Evolutionary conservation across 176 grass and related monocot species (phyloP).

Genomic region (Aegilops tauschii): DNA sequence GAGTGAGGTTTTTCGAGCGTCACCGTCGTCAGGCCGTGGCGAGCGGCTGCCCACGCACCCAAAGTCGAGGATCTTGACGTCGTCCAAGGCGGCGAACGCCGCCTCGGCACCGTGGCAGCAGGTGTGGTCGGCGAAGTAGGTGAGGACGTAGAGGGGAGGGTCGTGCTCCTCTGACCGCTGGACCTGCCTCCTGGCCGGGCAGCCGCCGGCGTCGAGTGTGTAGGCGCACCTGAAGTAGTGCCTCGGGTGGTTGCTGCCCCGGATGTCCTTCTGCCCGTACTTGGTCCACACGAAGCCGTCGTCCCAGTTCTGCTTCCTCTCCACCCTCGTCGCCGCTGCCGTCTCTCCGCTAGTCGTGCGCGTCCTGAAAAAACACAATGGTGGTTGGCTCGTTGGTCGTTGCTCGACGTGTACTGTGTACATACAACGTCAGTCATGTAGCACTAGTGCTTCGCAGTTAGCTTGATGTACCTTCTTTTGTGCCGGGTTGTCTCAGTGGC

Average conservation of each 20-base stretch:
- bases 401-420: too few species aligned
- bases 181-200: background rate
- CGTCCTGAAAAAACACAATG: background rate
- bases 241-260: slow-evolving; percentile 36
- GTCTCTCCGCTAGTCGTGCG: background rate
- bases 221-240: slow-evolving; percentile 54
- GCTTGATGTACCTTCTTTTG: background rate
- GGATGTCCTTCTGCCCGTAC: slow-evolving; percentile 60
- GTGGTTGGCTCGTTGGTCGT: too few species aligned
- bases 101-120: background rate
- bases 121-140: slow-evolving; percentile 60
- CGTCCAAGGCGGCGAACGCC: background rate
- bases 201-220: slow-evolving; percentile 29
- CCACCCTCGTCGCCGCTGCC: background rate
- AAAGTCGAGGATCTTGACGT: slow-evolving; percentile 33
- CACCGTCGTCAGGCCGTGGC: background rate
- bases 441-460: too few species aligned
- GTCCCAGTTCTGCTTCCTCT: background rate
- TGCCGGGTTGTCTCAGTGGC: background rate
- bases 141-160: slow-evolving; percentile 33
- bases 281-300: slow-evolving; percentile 54
- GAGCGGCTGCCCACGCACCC: background rate
- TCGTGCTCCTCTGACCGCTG: slow-evolving; percentile 17
- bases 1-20: background rate
- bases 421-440: too few species aligned